Evolutionary conservation across 73 alveolate genomes (phyloP).

Genomic region (Blepharisma japonicum): DNA sequence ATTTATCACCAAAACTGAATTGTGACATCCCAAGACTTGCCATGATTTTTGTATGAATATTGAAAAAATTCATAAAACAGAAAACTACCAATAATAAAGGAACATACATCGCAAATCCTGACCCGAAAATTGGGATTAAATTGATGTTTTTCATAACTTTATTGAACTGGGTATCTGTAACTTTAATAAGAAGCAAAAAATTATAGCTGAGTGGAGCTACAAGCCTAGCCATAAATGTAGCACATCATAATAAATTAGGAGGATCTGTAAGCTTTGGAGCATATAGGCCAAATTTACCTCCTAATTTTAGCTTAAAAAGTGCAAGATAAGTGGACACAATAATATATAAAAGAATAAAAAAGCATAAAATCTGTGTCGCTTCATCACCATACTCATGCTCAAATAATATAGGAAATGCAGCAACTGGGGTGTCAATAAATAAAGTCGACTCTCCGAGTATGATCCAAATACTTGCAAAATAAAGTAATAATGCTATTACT

Average conservation of each 20-base stretch:
- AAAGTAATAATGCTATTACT: background rate
- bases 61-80: background rate
- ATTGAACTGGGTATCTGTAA: conserved; percentile 2
- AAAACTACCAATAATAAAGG: background rate
- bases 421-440: background rate
- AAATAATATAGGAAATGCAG: background rate
- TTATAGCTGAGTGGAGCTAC: conserved; percentile 20
- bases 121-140: background rate
- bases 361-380: conserved; percentile 8
- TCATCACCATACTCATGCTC: background rate
- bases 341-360: background rate
- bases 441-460: conserved; percentile 12
- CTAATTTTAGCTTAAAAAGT: conserved; percentile 26
- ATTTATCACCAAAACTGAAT: background rate
- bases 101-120: background rate
- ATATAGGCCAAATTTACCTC: conserved; percentile 25
- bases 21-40: background rate
- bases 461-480: background rate
- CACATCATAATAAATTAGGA: conserved; percentile 8
- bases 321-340: conserved; percentile 18
- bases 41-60: background rate
- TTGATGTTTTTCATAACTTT: conserved; percentile 1
- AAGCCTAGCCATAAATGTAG: conserved; percentile 25
- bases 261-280: conserved; percentile 11
- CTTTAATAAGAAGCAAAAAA: conserved; percentile 7